A percentile compares a stretch with the other conserved stretches of the same genome.
Conservation (phyloP, 2,329 filamentous ascomycete genomes). For the Alternaria sp. region DNA sequence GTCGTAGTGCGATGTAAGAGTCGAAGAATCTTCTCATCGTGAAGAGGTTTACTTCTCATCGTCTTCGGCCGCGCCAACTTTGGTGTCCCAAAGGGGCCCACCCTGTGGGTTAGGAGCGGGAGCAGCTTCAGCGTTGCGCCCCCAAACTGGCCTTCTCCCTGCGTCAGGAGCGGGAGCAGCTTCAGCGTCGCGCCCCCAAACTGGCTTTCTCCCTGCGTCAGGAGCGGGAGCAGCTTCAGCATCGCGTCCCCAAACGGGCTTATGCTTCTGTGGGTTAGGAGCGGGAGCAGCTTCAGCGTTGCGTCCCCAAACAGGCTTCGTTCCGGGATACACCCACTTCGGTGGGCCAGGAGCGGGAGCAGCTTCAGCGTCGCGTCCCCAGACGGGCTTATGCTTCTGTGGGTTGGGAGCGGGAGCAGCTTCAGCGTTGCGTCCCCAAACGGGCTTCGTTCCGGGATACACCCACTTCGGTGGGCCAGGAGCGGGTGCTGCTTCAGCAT, state of each 20-base stretch:
- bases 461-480: not conserved
- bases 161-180: not conserved
- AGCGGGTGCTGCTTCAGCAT: not conserved
- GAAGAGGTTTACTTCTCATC: not conserved
- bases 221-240: not conserved
- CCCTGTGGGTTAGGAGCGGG: not conserved
- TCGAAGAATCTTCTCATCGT: not conserved
- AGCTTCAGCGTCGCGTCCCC: too few species aligned
- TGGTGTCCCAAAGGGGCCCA: not conserved
- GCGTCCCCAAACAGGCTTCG: not conserved
- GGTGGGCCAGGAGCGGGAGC: too few species aligned
- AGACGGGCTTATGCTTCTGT: constrained; percentile 13
- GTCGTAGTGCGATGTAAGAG: not conserved
- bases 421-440: constrained; percentile 4
- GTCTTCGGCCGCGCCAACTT: not conserved
- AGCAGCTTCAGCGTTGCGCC: constrained; percentile 44
- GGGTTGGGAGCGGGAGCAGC: constrained; percentile 16
- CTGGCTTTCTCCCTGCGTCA: not conserved
- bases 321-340: not conserved
- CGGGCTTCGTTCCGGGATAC: not conserved
- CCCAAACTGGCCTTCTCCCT: not conserved
- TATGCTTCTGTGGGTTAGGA: constrained; percentile 19
- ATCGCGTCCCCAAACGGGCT: not conserved
- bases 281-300: constrained; percentile 15
- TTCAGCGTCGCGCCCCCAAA: not conserved